Evolutionary conservation across 2,329 filamentous ascomycete genomes (phyloP).

Genomic region (Chaetomium globosum): DNA sequence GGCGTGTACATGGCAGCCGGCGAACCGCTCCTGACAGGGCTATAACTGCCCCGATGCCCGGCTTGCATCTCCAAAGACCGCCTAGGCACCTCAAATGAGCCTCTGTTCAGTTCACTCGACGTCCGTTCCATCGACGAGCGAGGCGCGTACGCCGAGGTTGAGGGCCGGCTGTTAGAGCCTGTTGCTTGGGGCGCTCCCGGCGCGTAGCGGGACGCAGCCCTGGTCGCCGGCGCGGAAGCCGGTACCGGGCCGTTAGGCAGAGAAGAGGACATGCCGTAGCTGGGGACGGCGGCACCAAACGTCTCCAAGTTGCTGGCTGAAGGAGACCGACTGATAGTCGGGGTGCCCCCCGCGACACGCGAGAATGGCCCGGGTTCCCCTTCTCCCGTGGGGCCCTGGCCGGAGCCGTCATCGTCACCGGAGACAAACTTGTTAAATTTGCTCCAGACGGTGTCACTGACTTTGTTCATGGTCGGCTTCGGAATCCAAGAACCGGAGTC

Average conservation of each 20-base stretch:
- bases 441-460: conserved; percentile 85
- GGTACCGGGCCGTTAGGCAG: conserved; percentile 42
- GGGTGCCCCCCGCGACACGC: conserved; percentile 74
- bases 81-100: conserved; percentile 48
- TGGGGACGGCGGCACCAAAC: conserved; percentile 61
- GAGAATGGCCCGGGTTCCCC: conserved; percentile 79
- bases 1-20: conserved; percentile 42
- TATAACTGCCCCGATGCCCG: conserved; percentile 41
- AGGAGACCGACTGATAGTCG: conserved; percentile 72
- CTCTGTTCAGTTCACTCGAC: conserved; percentile 48
- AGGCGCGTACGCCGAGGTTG: conserved; percentile 38
- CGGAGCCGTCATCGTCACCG: conserved; percentile 77
- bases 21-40: conserved; percentile 39
- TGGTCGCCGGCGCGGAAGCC: conserved; percentile 46
- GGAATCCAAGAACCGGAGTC: conserved; percentile 85
- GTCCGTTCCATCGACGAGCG: conserved; percentile 51
- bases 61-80: conserved; percentile 46
- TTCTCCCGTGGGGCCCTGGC: conserved; percentile 59
- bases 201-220: conserved; percentile 56
- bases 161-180: conserved; percentile 36
- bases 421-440: conserved; percentile 96
- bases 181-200: conserved; percentile 43
- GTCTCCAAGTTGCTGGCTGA: conserved; percentile 73
- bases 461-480: conserved; percentile 93
- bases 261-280: conserved; percentile 39